Evolutionary conservation across 306 rosid genomes (phyloP), one percentile per base, ranked within the genome.

Genomic region (Neltuma alba): DNA sequence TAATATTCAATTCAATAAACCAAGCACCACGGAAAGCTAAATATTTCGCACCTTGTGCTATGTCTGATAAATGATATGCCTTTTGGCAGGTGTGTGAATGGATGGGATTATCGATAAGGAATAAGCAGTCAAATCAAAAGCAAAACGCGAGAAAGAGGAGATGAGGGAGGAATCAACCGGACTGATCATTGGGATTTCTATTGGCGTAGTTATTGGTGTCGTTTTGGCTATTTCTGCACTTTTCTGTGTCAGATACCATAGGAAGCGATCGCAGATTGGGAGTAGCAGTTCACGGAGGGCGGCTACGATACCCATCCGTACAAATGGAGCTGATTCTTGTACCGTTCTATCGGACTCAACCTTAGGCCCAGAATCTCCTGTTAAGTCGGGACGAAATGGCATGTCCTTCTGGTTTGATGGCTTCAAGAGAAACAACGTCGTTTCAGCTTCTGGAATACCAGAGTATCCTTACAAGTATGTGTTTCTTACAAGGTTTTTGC

Each of bases 221-320:
- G 85, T 77, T 41, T 89, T 96, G 90, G 99, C 99, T 42, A 87
- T 93, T 79, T 84, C 86, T 50, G 92, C 92, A 21, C 81, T 96
- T 64, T 87, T 96, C 44, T 93, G 99, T 85, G 33, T 96, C 70
- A 86, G 90, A 76, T 96, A 90, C 78, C 99, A 93, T 21, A 83
- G 97, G 79, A 93, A 85, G 85, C 87, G 90, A 3, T 89, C 97
- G 0, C 98, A 96, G 88, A 93, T 96, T n/a, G 99, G 98, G 33
- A 96, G 87, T 86, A 96, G 97, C 86, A 96, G 99, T 87, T 93
- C 98, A 27, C 76, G 96, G 86, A 87, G 97, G 74, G 93, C 99
- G 2, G 92, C 96, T 11, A 84, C 96, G 5, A 76, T 93, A 78
- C 97, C 99, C 9, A 96, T 96, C 40, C 97, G 99, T 1, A 81